Percentiles rank a stretch among this genome's conserved stretches.
phyloP scores from a whole-genome alignment of 441 rosid species.

The Syzygium malaccense region DNA sequence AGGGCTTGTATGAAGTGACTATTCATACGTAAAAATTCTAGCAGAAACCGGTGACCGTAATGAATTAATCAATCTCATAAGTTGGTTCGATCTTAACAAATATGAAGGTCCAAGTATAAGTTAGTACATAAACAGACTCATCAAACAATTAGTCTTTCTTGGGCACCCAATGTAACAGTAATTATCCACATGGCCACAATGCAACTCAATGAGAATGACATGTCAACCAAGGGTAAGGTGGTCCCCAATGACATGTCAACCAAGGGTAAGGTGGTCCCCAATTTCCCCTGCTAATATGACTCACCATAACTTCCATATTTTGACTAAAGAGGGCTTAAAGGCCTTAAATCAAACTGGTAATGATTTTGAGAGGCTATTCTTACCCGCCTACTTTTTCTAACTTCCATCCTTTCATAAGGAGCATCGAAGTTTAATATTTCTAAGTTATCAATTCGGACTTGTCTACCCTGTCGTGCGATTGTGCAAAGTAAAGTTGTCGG shows the following conservation, averaged over 20 bases:
- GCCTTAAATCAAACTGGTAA: slow-evolving; percentile 24
- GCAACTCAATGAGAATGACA: slow-evolving; percentile 14
- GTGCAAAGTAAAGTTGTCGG: background rate
- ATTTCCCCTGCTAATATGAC: background rate
- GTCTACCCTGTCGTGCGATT: background rate
- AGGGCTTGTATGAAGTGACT: background rate
- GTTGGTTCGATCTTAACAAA: background rate
- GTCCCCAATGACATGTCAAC: slow-evolving; percentile 18
- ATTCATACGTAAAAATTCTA: background rate
- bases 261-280: slow-evolving; percentile 7
- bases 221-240: slow-evolving; percentile 15
- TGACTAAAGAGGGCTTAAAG: slow-evolving; percentile 3
- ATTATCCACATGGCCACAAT: background rate
- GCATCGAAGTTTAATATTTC: slow-evolving; percentile 7
- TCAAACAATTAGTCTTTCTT: background rate
- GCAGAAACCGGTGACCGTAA: background rate
- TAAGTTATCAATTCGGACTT: background rate
- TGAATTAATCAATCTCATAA: background rate
- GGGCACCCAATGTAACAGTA: background rate
- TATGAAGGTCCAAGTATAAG: background rate
- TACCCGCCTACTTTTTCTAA: slow-evolving; percentile 27
- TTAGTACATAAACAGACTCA: background rate
- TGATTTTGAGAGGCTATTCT: slow-evolving; percentile 28
- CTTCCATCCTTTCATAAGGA: slow-evolving; percentile 2
- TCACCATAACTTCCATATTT: slow-evolving; percentile 4